Percentiles rank a stretch among this genome's conserved stretches.
Evolutionary conservation across 2,329 filamentous ascomycete genomes (phyloP).

Genomic region (Didymella sp.): DNA sequence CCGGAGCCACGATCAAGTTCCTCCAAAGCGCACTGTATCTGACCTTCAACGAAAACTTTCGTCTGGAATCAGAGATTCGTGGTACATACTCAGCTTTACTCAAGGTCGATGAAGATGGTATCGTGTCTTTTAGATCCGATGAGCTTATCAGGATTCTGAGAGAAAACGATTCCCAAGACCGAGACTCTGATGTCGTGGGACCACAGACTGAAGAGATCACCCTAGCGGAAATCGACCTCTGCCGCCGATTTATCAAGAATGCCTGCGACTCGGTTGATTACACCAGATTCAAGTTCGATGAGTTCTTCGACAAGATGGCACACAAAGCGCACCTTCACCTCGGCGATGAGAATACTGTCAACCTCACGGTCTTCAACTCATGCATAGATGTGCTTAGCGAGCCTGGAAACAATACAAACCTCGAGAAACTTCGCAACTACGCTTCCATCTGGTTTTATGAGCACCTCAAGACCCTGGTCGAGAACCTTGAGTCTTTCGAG

Average conservation of each 20-base stretch:
- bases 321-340: constrained; percentile 17
- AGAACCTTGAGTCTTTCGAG: constrained; percentile 14
- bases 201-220: not conserved
- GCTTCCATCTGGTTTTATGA: constrained; percentile 19
- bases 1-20: constrained; percentile 2
- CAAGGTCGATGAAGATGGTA: constrained; percentile 2
- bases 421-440: constrained; percentile 2
- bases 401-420: not conserved
- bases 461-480: constrained; percentile 11
- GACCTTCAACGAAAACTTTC: constrained; percentile 7
- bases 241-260: constrained; percentile 17
- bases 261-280: constrained; percentile 14
- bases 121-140: constrained; percentile 13
- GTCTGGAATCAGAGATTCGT: constrained; percentile 11
- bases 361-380: not conserved
- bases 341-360: not conserved
- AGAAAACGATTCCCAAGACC: not conserved
- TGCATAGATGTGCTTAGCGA: not conserved
- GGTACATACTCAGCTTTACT: constrained; percentile 18
- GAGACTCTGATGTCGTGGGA: not conserved
- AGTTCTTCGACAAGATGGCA: constrained; percentile 20
- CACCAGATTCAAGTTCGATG: constrained; percentile 19
- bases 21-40: constrained; percentile 24
- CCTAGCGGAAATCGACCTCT: constrained; percentile 15
- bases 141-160: constrained; percentile 6